Percentiles rank a stretch among this genome's conserved stretches.
Evolutionary conservation across 2,329 filamentous ascomycete species (phyloP).

Genomic region (Monosporascus sp.): DNA sequence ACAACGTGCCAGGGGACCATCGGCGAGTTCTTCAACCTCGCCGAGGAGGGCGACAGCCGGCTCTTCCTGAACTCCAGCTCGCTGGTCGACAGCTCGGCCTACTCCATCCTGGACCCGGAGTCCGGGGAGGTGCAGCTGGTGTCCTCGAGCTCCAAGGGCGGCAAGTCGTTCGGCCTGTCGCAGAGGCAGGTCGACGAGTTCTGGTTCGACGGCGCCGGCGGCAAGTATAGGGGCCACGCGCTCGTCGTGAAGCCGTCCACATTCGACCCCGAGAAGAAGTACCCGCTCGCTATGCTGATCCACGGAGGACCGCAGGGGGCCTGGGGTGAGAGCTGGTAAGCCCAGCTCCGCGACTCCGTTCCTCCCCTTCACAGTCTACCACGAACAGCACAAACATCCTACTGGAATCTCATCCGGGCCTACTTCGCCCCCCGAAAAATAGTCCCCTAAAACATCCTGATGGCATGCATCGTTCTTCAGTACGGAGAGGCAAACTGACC

Average conservation of each 20-base stretch:
- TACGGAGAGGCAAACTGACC: not conserved
- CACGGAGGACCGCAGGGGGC: slow-evolving; percentile 79
- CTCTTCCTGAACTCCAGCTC: slow-evolving; percentile 65
- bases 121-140: slow-evolving; percentile 36
- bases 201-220: slow-evolving; percentile 60
- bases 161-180: slow-evolving; percentile 62
- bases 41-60: slow-evolving; percentile 33
- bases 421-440: too few species aligned
- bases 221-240: slow-evolving; percentile 61
- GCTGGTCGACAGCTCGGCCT: slow-evolving; percentile 67
- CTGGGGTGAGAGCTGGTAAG: slow-evolving; percentile 62
- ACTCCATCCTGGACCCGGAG: slow-evolving; percentile 51
- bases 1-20: slow-evolving; percentile 47
- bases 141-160: slow-evolving; percentile 62
- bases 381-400: too few species aligned
- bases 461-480: too few species aligned
- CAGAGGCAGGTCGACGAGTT: slow-evolving; percentile 60
- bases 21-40: slow-evolving; percentile 46
- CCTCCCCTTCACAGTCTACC: not conserved
- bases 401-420: too few species aligned
- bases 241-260: slow-evolving; percentile 61
- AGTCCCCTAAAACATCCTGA: too few species aligned
- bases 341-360: not conserved
- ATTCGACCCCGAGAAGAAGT: slow-evolving; percentile 67
- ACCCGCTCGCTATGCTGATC: slow-evolving; percentile 73